Percentiles rank a stretch among this genome's conserved stretches.
phyloP scores from a whole-genome alignment of 371 early-diverging fungal species.

The Syncephalastrum contaminatum region DNA sequence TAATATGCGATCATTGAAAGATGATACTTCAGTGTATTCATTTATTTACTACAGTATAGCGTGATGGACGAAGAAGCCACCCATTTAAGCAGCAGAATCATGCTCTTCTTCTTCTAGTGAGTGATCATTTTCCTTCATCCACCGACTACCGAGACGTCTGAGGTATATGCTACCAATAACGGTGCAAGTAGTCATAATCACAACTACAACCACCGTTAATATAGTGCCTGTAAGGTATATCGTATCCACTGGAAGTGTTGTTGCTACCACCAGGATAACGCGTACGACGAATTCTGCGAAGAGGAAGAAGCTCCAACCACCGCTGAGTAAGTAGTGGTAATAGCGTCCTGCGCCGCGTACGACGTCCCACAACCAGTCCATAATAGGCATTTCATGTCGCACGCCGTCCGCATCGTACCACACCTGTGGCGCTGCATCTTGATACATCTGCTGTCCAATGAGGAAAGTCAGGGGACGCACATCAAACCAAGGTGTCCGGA shows the following conservation, averaged over 20 bases:
- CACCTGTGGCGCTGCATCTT: slow-evolving; percentile 15
- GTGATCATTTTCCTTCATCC: no score
- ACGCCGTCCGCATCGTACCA: slow-evolving; percentile 26
- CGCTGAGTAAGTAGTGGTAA: slow-evolving; percentile 20
- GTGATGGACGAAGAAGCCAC: no score
- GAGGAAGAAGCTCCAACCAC: slow-evolving; percentile 31
- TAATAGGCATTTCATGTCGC: slow-evolving; percentile 8
- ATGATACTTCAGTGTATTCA: no score
- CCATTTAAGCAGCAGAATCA: no score
- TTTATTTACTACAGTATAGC: no score
- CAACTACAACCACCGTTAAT: slow-evolving; percentile 16
- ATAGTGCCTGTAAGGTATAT: slow-evolving; percentile 37
- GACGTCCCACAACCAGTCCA: slow-evolving; percentile 31
- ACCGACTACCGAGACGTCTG: no score
- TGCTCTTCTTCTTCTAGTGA: no score
- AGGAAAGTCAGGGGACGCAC: slow-evolving; percentile 32
- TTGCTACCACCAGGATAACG: slow-evolving; percentile 32
- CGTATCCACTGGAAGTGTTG: slow-evolving; percentile 19
- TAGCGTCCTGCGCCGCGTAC: slow-evolving; percentile 1
- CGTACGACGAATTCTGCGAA: slow-evolving; percentile 38
- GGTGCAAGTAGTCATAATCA: slow-evolving; percentile 8
- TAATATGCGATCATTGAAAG: no score
- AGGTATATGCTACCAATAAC: background rate
- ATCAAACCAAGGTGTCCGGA: slow-evolving; percentile 28
- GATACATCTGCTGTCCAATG: slow-evolving; percentile 31